Conservation (phyloP, 371 early-diverging fungal genomes). For the Rhizomucor pusillus region DNA sequence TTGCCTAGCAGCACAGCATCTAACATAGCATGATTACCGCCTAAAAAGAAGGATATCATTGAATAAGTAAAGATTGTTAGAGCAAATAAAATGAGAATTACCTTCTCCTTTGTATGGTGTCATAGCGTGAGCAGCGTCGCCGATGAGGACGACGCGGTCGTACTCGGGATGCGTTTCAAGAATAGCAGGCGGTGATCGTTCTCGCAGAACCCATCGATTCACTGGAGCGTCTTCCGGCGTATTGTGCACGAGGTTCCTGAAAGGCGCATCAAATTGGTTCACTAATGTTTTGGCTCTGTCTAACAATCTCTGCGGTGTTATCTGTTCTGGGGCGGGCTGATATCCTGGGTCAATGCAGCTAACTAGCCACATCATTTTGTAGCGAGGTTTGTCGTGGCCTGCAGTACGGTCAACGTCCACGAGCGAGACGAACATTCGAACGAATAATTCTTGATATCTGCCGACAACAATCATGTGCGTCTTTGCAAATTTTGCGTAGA, state of each 20-base stretch:
- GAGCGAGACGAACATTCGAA: not conserved
- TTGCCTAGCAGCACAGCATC: conserved; percentile 12
- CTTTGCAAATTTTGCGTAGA: not conserved
- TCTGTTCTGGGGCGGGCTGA: not conserved
- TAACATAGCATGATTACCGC: conserved; percentile 16
- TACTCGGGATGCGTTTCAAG: not conserved
- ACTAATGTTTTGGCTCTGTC: not conserved
- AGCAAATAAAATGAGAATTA: not conserved
- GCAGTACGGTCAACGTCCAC: not conserved
- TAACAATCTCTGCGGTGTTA: not conserved
- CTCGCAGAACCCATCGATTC: conserved; percentile 5
- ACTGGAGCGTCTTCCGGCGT: conserved; percentile 1
- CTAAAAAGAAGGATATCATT: conserved; percentile 1
- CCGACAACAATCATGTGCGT: conserved; percentile 2
- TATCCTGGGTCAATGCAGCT: not conserved
- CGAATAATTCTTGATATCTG: too few species aligned
- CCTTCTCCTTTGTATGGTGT: conserved; percentile 25
- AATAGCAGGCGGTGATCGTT: conserved; percentile 11
- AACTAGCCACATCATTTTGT: not conserved
- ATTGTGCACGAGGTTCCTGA: not conserved
- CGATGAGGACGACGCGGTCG: conserved; percentile 11
- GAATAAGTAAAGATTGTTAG: too few species aligned
- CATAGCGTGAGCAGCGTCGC: conserved; percentile 26
- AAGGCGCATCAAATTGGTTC: not conserved
- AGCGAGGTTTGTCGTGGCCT: not conserved